phyloP scores from a whole-genome alignment of 2,329 filamentous ascomycete genomes.

The Diaporthe australafricana region DNA sequence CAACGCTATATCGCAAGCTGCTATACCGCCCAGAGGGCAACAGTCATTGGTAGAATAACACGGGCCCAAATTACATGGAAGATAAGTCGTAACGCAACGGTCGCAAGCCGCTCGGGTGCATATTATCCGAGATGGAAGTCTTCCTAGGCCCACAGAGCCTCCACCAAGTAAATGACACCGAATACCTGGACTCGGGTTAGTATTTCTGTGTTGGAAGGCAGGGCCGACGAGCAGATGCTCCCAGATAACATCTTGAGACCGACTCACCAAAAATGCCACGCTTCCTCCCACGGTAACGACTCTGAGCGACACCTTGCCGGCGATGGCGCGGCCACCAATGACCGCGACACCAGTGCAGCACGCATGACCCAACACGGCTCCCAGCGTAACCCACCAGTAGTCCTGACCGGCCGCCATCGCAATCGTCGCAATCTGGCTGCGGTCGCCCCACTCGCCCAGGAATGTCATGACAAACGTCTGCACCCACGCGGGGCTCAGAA shows the following conservation, averaged over 20 bases:
- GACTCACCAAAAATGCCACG: constrained; percentile 69
- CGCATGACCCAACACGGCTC: constrained; percentile 86
- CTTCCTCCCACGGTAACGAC: constrained; percentile 54
- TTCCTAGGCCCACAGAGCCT: constrained; percentile 73
- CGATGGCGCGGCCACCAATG: constrained; percentile 90
- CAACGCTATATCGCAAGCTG: constrained; percentile 11
- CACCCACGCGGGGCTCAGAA: constrained; percentile 96
- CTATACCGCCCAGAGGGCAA: constrained; percentile 4
- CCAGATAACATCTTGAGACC: constrained; percentile 43
- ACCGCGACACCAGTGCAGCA: constrained; percentile 94
- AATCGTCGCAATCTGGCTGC: constrained; percentile 97
- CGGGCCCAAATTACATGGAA: constrained; percentile 16
- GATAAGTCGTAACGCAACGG: constrained; percentile 3
- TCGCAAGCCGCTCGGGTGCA: background rate
- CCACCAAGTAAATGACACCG: constrained; percentile 89
- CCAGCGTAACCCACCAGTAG: constrained; percentile 98
- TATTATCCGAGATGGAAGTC: background rate
- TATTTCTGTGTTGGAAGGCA: background rate
- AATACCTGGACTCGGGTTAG: constrained; percentile 61
- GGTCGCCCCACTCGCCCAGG: constrained; percentile 96
- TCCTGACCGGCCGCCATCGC: constrained; percentile 98
- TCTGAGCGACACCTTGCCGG: constrained; percentile 92
- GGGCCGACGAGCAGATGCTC: background rate
- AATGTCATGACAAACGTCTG: constrained; percentile 99
- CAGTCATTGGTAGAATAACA: background rate